Conservation (phyloP, 129 eudicot genomes). For the Flaveria robusta region DNA sequence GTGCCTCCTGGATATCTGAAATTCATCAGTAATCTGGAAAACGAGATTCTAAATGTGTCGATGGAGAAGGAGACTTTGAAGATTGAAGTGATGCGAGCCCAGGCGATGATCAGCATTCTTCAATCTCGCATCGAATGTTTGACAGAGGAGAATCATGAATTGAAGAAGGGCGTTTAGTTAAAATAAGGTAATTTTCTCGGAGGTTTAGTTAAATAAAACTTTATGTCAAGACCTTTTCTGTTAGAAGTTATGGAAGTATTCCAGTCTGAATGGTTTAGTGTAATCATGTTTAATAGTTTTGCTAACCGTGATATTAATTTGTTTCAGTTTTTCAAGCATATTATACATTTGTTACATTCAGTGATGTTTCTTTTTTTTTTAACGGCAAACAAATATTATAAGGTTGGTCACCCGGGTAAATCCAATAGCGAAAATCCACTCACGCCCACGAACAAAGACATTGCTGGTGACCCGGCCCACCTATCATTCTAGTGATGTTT, state of each 20-base stretch:
- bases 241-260: background rate
- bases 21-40: slow-evolving; percentile 66
- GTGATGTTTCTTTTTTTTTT: too few relatives aligned
- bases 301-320: too few relatives aligned
- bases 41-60: slow-evolving; percentile 65
- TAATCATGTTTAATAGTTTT: too few relatives aligned
- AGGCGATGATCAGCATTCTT: slow-evolving; percentile 76
- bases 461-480: too few relatives aligned
- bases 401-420: too few relatives aligned
- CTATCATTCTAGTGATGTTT: too few relatives aligned
- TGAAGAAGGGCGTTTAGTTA: slow-evolving; percentile 37
- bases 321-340: too few relatives aligned
- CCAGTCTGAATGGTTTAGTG: background rate
- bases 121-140: slow-evolving; percentile 66
- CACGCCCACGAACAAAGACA: too few relatives aligned
- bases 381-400: too few relatives aligned
- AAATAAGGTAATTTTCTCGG: background rate
- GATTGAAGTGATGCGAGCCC: slow-evolving; percentile 85
- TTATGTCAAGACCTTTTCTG: background rate
- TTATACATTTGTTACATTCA: too few relatives aligned
- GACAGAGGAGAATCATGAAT: slow-evolving; percentile 53
- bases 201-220: background rate
- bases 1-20: slow-evolving; percentile 85
- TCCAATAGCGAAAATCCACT: too few relatives aligned
- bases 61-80: slow-evolving; percentile 76